These are phyloP conservation scores for Stylonectria norvegica DNA, from an alignment of 2,329 filamentous ascomycete genomes.

Conservation along the genomic window DNA sequence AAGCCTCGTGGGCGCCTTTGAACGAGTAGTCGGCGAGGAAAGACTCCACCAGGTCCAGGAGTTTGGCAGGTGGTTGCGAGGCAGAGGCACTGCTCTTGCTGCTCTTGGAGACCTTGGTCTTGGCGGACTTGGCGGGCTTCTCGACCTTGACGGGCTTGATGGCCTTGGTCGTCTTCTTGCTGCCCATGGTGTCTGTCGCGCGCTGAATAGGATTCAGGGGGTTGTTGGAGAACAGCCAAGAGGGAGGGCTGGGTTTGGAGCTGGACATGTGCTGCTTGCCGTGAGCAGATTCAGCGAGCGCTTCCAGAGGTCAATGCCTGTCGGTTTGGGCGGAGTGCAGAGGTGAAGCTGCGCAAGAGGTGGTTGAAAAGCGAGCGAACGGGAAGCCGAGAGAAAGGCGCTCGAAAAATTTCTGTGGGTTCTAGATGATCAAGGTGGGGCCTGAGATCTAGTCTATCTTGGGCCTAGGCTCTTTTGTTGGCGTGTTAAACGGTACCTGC, in stretches of 20 bases:
- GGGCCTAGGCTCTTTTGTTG: no score
- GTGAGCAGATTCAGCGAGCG: constrained; percentile 3
- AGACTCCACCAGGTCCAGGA: constrained; percentile 63
- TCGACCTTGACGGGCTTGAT: constrained; percentile 9
- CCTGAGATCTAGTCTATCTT: constrained; percentile 21
- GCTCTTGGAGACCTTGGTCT: constrained; percentile 17
- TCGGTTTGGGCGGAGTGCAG: constrained; percentile 5
- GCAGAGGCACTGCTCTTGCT: constrained; percentile 19
- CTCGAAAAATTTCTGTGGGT: constrained; percentile 26
- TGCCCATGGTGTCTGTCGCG: constrained; percentile 33
- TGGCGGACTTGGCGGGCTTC: constrained; percentile 18
- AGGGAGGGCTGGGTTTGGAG: constrained; percentile 31
- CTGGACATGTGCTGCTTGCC: constrained; percentile 37
- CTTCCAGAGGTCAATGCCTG: constrained; percentile 5
- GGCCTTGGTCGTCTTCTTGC: constrained; percentile 27
- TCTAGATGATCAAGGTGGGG: constrained; percentile 13
- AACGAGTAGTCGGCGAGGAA: constrained; percentile 69
- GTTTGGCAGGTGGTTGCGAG: constrained; percentile 50
- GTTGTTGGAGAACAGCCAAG: constrained; percentile 46
- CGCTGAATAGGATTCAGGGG: constrained; percentile 19
- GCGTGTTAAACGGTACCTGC: no score
- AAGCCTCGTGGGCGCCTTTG: constrained; percentile 55
- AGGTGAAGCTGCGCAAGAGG: constrained; percentile 7
- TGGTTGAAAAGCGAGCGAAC: constrained; percentile 10
- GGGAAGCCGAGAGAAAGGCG: constrained; percentile 11